Evolutionary conservation across 163 green algal species (phyloP).

Genomic region (Scenedesmus sp.): DNA sequence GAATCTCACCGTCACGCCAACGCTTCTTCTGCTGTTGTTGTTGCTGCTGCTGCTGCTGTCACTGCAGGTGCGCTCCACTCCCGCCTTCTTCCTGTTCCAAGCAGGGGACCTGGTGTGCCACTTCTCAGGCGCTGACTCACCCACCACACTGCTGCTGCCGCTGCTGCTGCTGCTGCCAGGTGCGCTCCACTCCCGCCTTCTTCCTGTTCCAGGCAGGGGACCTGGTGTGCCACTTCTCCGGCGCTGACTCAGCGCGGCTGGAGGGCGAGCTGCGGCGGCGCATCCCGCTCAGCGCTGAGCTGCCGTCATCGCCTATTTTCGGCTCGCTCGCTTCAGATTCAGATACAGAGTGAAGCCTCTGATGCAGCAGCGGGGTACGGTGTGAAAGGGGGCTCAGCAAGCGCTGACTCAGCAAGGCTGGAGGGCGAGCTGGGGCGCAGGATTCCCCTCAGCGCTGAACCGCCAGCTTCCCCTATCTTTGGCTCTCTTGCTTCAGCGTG

Average conservation of each 20-base stretch:
- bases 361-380: too few relatives aligned
- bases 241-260: neutral
- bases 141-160: too few relatives aligned
- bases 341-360: too few relatives aligned
- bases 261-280: conserved; percentile 22
- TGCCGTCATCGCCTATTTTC: neutral
- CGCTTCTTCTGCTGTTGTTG: too few relatives aligned
- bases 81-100: conserved; percentile 43
- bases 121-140: neutral
- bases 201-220: conserved; percentile 40
- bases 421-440: conserved; percentile 23
- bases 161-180: conserved; percentile 5
- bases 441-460: neutral
- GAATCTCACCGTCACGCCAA: too few relatives aligned
- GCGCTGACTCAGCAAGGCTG: neutral
- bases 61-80: conserved; percentile 43
- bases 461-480: neutral
- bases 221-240: conserved; percentile 35
- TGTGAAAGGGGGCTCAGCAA: too few relatives aligned
- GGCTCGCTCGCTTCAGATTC: neutral
- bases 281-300: neutral
- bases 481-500: too few relatives aligned
- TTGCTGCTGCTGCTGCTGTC: neutral
- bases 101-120: conserved; percentile 22
- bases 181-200: conserved; percentile 46